These are phyloP conservation scores for Hypoxylon fuscum DNA, from an alignment of 495 filamentous ascomycete genomes.

Conservation along the genomic window DNA sequence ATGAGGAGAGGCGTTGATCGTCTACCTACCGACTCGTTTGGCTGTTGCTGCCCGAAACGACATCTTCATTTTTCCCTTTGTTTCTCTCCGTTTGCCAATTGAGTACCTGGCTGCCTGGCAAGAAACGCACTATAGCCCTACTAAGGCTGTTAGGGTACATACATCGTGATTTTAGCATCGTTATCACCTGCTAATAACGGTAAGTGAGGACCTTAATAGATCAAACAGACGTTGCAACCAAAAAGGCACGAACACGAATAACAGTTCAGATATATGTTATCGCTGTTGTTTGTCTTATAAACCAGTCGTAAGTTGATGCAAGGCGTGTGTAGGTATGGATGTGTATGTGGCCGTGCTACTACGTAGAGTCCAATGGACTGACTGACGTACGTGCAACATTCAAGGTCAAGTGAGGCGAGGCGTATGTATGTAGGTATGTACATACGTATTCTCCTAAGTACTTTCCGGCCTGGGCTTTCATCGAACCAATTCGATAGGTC, in stretches of 20 bases:
- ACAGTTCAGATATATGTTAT: neutral
- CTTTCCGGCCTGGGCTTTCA: slow-evolving; percentile 31
- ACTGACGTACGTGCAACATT: slow-evolving; percentile 36
- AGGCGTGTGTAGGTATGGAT: slow-evolving; percentile 26
- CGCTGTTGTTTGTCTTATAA: slow-evolving; percentile 18
- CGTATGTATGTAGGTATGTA: slow-evolving; percentile 41
- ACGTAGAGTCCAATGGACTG: slow-evolving; percentile 13
- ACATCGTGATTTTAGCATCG: slow-evolving; percentile 11
- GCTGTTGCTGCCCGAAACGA: slow-evolving; percentile 58
- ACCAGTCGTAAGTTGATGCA: slow-evolving; percentile 20
- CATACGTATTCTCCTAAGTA: slow-evolving; percentile 26
- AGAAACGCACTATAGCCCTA: slow-evolving; percentile 27
- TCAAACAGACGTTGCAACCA: neutral
- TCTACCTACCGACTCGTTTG: slow-evolving; percentile 48
- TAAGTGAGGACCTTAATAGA: neutral
- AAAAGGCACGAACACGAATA: neutral
- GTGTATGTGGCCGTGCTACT: slow-evolving; percentile 30
- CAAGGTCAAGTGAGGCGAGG: slow-evolving; percentile 54
- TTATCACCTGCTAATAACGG: slow-evolving; percentile 1
- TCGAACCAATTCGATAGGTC: slow-evolving; percentile 35
- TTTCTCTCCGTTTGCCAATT: slow-evolving; percentile 42
- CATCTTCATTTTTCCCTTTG: slow-evolving; percentile 29
- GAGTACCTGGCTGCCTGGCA: neutral
- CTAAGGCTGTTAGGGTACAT: slow-evolving; percentile 15
- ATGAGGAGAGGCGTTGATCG: slow-evolving; percentile 41